Evolutionary conservation across 441 rosid species (phyloP).

Genomic region (Isatis lusitanica): DNA sequence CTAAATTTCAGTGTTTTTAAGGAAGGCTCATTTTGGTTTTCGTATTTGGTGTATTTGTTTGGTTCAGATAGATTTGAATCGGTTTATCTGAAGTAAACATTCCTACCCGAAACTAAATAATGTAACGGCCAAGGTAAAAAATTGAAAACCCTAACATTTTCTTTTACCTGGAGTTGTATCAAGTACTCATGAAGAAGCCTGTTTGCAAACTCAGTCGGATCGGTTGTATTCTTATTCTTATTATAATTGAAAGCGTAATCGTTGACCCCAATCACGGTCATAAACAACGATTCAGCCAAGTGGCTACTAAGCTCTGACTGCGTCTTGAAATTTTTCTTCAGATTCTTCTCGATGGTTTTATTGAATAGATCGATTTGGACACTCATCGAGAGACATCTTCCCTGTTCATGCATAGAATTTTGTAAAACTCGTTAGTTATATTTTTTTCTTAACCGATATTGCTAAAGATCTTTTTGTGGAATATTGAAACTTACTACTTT

Average conservation of each 20-base stretch:
- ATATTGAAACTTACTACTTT: background rate
- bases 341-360: constrained; percentile 24
- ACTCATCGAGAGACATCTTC: constrained; percentile 30
- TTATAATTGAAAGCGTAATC: constrained; percentile 4
- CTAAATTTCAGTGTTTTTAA: too few relatives aligned
- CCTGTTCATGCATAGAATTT: constrained; percentile 21
- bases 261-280: constrained; percentile 29
- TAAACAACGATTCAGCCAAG: constrained; percentile 26
- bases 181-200: constrained; percentile 23
- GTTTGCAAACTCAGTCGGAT: constrained; percentile 3
- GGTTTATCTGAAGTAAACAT: background rate
- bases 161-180: constrained; percentile 12
- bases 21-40: background rate
- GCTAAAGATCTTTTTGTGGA: background rate
- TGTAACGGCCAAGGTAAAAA: background rate
- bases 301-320: constrained; percentile 14
- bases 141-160: background rate
- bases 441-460: background rate
- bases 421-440: background rate
- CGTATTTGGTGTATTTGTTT: background rate
- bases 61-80: background rate
- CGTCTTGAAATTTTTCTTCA: constrained; percentile 17
- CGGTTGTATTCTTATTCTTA: background rate
- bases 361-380: constrained; percentile 30
- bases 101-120: background rate